Base-by-base conservation (phyloP, 208 protist genomes). In the Wallacemonas sp. region DNA sequence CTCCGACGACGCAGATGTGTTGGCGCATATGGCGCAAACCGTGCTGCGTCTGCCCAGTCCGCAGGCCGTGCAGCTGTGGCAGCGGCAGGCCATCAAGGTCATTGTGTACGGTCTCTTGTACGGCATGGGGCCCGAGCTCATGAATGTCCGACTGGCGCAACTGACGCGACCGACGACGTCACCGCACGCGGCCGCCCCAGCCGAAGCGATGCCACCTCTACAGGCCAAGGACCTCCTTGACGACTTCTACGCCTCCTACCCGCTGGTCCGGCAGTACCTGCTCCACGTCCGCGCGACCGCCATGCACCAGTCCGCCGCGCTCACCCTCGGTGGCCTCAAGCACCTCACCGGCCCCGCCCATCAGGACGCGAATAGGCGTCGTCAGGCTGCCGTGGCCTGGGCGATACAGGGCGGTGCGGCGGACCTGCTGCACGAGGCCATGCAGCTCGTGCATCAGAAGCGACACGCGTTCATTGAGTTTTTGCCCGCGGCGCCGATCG, bases 51-150 rank as follows among this genome's bases (percentile, higher is more conserved):
- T 81, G 31, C 61, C 32, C 2, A 8, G 12, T 3, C 8, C 20
- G 3, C 25, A 39, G 16, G 50, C 23, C 16, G 83, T 92, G n/a
- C 57, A 61, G 31, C 66, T 72, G 28, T 48, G 65, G 42, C 65
- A 87, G 61, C 84, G 90, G 5, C 77, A 85, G 49, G 71, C 81
- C 0, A 65, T 82, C 1, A 97, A 97, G 70, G 72, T 87, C 25
- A 73, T 97, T n/a, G 84, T 95, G 16, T 97, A 94, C 64, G 93
- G 93, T 11, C 65, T 96, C 2, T 46, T 97, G 2, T 97, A 97
- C 72, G 91, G 89, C 38, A 95, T 95, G 91, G 92, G 91, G 5
- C 71, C 68, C 5, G 71, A 79, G n/a, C 29, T 57, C 50, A 84
- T 94, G 78, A 78, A 89, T 29, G 48, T 79, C 65, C 72, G 75